Evolutionary conservation across 805 yeast genomes (phyloP).

Genomic region (Candida easanensis): DNA sequence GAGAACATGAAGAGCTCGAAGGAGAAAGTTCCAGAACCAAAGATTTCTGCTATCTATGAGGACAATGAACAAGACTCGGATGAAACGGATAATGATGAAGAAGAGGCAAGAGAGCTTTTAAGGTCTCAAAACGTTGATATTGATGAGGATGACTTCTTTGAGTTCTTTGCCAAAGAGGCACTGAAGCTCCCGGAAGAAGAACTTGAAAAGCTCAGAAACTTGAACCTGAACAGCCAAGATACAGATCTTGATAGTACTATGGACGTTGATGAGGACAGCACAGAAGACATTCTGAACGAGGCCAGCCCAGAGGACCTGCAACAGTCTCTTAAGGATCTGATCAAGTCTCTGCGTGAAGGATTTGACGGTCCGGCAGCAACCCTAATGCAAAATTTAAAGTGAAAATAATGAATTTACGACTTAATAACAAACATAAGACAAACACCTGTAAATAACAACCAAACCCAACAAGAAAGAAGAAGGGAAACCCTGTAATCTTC

Average conservation of each 20-base stretch:
- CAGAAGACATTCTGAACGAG: neutral
- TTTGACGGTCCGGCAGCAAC: conserved; percentile 36
- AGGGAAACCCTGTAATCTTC: no score
- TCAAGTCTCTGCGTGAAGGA: conserved; percentile 31
- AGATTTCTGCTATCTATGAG: neutral
- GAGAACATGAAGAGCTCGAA: neutral
- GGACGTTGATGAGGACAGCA: neutral
- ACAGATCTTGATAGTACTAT: neutral
- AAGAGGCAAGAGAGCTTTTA: conserved; percentile 29
- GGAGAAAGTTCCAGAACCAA: neutral
- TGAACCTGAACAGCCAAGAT: conserved; percentile 3
- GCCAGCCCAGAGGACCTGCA: conserved; percentile 1
- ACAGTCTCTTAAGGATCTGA: conserved; percentile 24
- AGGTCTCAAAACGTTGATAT: conserved; percentile 40
- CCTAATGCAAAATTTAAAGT: conserved; percentile 27
- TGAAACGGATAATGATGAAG: conserved; percentile 5
- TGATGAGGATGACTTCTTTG: conserved; percentile 70
- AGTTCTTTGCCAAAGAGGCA: conserved; percentile 56
- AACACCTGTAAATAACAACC: neutral
- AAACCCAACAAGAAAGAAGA: conserved; percentile 6
- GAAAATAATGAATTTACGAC: no score
- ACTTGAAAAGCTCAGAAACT: conserved; percentile 35
- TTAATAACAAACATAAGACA: neutral
- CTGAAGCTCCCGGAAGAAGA: conserved; percentile 46
- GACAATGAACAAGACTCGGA: neutral